A percentile compares a stretch with the other conserved stretches of the same genome.
Conservation (phyloP, 208 protist species). For the Spongospora subterranea region DNA sequence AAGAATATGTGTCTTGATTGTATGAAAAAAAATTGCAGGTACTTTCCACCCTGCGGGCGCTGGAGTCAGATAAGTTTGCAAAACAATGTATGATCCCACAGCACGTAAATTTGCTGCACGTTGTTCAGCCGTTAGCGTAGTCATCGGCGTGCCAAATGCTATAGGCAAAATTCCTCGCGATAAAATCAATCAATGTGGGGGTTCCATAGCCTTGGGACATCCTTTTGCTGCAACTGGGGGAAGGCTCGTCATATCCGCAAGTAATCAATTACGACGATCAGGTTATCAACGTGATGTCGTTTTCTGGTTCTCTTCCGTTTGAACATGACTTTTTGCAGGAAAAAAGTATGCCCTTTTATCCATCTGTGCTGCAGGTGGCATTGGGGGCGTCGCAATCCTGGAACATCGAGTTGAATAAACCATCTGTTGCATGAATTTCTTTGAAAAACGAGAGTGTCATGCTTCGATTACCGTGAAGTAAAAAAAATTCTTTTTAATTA, state of each 20-base stretch:
- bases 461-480: no score
- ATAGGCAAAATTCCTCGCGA: background rate
- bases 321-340: conserved; percentile 78
- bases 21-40: background rate
- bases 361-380: conserved; percentile 84
- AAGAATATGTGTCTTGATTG: background rate
- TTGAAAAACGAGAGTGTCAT: no score
- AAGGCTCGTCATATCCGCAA: conserved; percentile 76
- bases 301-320: background rate
- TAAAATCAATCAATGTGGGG: conserved; percentile 76
- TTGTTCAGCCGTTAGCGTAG: background rate
- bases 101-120: background rate
- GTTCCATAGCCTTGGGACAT: conserved; percentile 82
- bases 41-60: background rate
- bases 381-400: conserved; percentile 45
- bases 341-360: conserved; percentile 82
- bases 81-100: conserved; percentile 45
- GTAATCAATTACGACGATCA: conserved; percentile 68
- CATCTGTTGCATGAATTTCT: no score
- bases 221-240: conserved; percentile 85
- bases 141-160: background rate
- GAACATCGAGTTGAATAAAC: background rate
- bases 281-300: background rate
- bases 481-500: no score
- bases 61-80: background rate